Percentiles rank a stretch among this genome's conserved stretches.
Evolutionary conservation across 2,329 filamentous ascomycete species (phyloP).

Genomic region (Ophiostoma perfectum): DNA sequence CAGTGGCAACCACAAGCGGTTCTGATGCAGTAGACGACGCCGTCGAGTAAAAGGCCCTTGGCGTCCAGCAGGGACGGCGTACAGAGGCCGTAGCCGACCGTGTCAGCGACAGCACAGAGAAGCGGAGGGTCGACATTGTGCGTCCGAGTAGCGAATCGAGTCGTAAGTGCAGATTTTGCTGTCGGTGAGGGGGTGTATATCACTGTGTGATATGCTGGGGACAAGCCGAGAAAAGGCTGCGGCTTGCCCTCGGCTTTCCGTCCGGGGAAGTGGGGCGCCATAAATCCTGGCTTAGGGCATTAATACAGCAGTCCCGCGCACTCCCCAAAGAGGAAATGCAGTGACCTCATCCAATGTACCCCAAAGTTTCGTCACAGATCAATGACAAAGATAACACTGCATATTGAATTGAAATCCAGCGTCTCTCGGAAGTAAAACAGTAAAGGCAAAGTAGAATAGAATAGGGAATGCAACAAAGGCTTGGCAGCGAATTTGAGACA

Average conservation of each 20-base stretch:
- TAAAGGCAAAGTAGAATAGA: too few species aligned
- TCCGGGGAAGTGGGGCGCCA: constrained; percentile 20
- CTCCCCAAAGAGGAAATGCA: constrained; percentile 4
- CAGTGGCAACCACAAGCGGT: constrained; percentile 62
- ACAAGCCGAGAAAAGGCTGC: neutral
- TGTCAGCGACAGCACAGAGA: constrained; percentile 14
- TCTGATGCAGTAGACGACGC: constrained; percentile 26
- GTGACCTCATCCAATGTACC: neutral
- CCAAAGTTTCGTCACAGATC: neutral
- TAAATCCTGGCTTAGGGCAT: neutral
- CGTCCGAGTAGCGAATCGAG: neutral
- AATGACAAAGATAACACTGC: too few species aligned
- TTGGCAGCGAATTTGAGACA: too few species aligned
- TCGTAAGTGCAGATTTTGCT: too few species aligned
- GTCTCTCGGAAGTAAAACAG: too few species aligned
- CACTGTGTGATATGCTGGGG: neutral
- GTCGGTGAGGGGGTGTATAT: neutral
- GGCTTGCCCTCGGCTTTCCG: constrained; percentile 19
- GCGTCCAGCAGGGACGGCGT: constrained; percentile 6
- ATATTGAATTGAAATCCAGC: too few species aligned
- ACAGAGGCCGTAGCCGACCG: constrained; percentile 47
- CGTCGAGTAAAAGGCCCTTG: constrained; percentile 28
- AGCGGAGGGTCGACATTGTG: constrained; percentile 15
- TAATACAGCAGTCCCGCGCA: neutral
- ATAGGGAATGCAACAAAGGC: too few species aligned